Evolutionary conservation across 2,329 filamentous ascomycete genomes (phyloP), one percentile per base, ranked within the genome.

Genomic region (Colletotrichum scovillei): DNA sequence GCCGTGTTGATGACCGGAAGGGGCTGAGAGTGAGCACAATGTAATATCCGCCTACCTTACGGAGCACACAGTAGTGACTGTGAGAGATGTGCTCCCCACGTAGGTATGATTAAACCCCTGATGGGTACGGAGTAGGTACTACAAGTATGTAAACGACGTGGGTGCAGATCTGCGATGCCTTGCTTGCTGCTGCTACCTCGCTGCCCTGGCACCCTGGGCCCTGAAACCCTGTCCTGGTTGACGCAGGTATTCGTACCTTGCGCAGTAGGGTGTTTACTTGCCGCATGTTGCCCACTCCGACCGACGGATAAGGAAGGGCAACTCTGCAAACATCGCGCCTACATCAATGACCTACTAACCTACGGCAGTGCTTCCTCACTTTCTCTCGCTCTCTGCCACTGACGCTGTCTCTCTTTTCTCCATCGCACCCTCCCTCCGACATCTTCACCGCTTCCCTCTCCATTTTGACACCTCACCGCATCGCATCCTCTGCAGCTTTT

Each of bases 381-480:
- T 32, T 32, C 56, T 58, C 16, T 46, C 42, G 28, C 32, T 60
- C 69, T 30, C 57, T 56, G 22, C n/a, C 16, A 32, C 16, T 59
- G 42, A 49, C 22, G 28, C 63, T 63, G 26, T 16, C 49, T 55
- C 38, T 58, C 52, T 22, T 35, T 19, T 38, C 35, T 62, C 56
- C 19, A 49, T 49, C 42, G 19, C 42, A 14, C 46, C 38, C 35
- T 11, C 38, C 19, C 60, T 55, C 38, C n/a, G 5, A 42, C 24
- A 53, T 52, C 70, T 64, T 73, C 56, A 71, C 71, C 67, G 71
- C 71, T 65, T 53, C 58, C 28, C 56, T 57, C 42, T 65, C 66
- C 59, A 70, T 26, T 49, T 32, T 32, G 26, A 16, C 42, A n/a
- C 49, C 67, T 42, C 67, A 62, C 65, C 60, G 52, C 53, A 62